Conservation (phyloP, 176 grass and related monocot genomes). For the Rhynchospora tenuis region DNA sequence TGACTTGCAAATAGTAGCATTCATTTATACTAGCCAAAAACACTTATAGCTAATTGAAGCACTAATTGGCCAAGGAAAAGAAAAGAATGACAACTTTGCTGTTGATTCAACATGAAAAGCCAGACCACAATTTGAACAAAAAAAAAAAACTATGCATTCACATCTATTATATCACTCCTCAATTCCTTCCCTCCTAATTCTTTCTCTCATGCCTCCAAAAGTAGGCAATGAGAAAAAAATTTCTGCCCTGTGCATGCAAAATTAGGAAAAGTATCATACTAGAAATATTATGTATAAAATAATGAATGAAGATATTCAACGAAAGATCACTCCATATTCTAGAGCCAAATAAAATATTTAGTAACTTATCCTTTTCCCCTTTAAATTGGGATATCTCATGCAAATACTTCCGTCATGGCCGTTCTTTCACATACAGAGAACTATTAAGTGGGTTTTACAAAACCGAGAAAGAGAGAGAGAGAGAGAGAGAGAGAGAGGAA, state of each 20-base stretch:
- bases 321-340: neutral
- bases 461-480: neutral
- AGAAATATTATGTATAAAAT: neutral
- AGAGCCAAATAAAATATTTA: neutral
- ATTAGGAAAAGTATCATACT: neutral
- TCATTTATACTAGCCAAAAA: neutral
- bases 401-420: neutral
- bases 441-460: neutral
- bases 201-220: neutral
- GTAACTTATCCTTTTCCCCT: neutral
- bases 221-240: neutral
- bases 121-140: neutral
- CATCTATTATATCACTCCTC: neutral
- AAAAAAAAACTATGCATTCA: neutral
- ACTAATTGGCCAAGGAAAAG: neutral
- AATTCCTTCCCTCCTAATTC: neutral
- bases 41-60: neutral
- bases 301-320: neutral
- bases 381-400: conserved; percentile 14
- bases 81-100: neutral
- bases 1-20: neutral
- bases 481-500: neutral
- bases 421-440: neutral
- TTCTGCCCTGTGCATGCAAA: neutral
- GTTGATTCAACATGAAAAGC: neutral